Evolutionary conservation across 2,329 filamentous ascomycete species (phyloP).

Genomic region (Pseudogymnoascus sp.): DNA sequence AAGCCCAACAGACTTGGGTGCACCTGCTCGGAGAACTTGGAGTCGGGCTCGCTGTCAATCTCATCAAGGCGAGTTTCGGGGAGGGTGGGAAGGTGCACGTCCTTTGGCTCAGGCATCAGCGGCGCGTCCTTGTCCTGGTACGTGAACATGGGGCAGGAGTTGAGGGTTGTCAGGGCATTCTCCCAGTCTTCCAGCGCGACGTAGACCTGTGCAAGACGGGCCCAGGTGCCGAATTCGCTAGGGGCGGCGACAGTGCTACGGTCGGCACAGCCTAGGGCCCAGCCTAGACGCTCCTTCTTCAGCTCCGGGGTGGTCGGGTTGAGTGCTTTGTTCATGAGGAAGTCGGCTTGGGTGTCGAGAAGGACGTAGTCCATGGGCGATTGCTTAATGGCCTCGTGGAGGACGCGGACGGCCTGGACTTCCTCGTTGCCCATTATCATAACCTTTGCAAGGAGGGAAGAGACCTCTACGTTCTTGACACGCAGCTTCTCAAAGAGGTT

Average conservation of each 20-base stretch:
- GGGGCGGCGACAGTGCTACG: slow-evolving; percentile 90
- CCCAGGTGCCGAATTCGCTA: slow-evolving; percentile 96
- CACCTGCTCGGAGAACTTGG: slow-evolving; percentile 74
- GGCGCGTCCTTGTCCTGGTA: slow-evolving; percentile 98
- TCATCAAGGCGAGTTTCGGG: slow-evolving; percentile 88
- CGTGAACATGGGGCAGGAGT: slow-evolving; percentile 99
- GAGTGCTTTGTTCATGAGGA: slow-evolving; percentile 75
- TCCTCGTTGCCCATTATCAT: slow-evolving; percentile 94
- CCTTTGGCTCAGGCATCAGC: slow-evolving; percentile 84
- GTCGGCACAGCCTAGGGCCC: slow-evolving; percentile 89
- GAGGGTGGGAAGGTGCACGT: slow-evolving; percentile 78
- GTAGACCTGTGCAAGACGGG: slow-evolving; percentile 85
- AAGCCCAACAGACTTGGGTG: slow-evolving; percentile 80
- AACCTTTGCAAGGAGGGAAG: slow-evolving; percentile 82
- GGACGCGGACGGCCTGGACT: slow-evolving; percentile 82
- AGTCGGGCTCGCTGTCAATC: slow-evolving; percentile 84
- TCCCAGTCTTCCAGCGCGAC: slow-evolving; percentile 95
- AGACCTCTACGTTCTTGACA: slow-evolving; percentile 84
- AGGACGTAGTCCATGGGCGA: slow-evolving; percentile 97
- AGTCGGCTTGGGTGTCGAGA: slow-evolving; percentile 88
- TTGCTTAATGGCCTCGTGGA: slow-evolving; percentile 83
- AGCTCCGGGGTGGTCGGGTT: slow-evolving; percentile 45
- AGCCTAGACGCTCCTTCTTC: slow-evolving; percentile 62
- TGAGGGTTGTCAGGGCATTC: slow-evolving; percentile 85
- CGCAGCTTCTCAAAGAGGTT: slow-evolving; percentile 96